phyloP scores from a whole-genome alignment of 75 land plant species.

The Larix kaempferi region DNA sequence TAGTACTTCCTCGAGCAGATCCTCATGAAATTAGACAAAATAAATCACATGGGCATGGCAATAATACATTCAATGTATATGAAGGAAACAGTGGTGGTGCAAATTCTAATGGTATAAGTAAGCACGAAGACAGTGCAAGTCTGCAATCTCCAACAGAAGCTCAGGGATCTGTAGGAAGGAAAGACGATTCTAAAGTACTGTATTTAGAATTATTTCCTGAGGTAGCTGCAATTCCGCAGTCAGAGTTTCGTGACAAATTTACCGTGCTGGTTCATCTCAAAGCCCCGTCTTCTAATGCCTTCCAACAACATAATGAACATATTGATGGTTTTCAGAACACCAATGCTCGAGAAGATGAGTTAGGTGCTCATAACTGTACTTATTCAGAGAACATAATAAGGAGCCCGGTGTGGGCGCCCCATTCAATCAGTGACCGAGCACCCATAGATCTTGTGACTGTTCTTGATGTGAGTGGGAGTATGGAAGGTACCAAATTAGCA shows the following conservation, averaged over 20 bases:
- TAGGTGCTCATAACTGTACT: background rate
- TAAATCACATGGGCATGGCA: background rate
- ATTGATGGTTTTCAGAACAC: background rate
- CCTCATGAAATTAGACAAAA: background rate
- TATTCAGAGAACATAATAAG: slow-evolving; percentile 10
- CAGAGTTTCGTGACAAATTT: slow-evolving; percentile 20
- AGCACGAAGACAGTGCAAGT: background rate
- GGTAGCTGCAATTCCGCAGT: slow-evolving; percentile 7
- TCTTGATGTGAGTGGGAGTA: slow-evolving; percentile 74
- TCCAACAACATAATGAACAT: background rate
- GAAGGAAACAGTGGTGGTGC: background rate
- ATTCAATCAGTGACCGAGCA: slow-evolving; percentile 2
- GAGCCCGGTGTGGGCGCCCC: background rate
- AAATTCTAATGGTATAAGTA: background rate
- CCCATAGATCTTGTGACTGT: slow-evolving; percentile 76
- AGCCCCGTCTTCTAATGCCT: slow-evolving; percentile 15
- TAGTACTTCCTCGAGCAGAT: background rate
- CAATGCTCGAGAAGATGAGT: background rate
- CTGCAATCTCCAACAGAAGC: background rate
- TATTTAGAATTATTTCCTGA: slow-evolving; percentile 15
- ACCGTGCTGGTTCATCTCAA: slow-evolving; percentile 29
- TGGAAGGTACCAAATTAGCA: slow-evolving; percentile 66
- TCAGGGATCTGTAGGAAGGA: slow-evolving; percentile 5
- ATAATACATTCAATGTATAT: background rate
- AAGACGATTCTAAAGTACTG: slow-evolving; percentile 2